Base-by-base conservation (phyloP, 192 early-diverging fungal genomes). In the Podila clonocystis region DNA sequence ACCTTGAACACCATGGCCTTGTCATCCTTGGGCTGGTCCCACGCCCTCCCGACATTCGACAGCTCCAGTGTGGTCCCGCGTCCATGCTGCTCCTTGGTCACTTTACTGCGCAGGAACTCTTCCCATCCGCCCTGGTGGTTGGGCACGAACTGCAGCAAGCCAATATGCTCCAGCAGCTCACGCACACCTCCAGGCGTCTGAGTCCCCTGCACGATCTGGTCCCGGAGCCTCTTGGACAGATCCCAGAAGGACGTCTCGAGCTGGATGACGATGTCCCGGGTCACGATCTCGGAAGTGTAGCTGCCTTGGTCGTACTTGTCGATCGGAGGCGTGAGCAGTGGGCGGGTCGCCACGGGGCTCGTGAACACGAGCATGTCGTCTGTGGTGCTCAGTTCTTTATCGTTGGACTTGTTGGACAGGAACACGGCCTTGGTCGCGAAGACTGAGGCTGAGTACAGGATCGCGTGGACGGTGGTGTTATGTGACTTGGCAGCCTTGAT, bases 381-480 rank as follows among this genome's bases (percentile, higher is more conserved):
- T 17, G 75, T 71, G 3, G 75, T 78, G 9, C 41, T 45, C 13
- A 58, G 30, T 15, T 9, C 22, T 9, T 61, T 58, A 28, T 48
- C 59, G 41, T 60, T 28, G 15, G 34, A 36, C 34, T 38, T 58
- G 1, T 64, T 20, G 24, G 75, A 71, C 13, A 78, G 31, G 63
- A 71, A 78, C 22, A 67, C 63, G 36, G 68, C 34, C 29, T 78
- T 78, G 59, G 62, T 58, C 0, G 73, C 73, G 36, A 75, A 75
- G 20, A 33, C 31, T 0, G 73, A 68, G 11, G 73, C 73, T 4
- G 66, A 31, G 19, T 68, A 63, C n/a, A 75, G 60, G 7, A 75
- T 38, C 2, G 52, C 30, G 5, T 75, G 48, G 0, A 75, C 67
- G 6, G 73, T 69, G 17, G 50, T 75, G 19, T 63, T 68, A 50